phyloP scores from a whole-genome alignment of 768 basidiomycete genomes.

The Tubosaeta sp. region DNA sequence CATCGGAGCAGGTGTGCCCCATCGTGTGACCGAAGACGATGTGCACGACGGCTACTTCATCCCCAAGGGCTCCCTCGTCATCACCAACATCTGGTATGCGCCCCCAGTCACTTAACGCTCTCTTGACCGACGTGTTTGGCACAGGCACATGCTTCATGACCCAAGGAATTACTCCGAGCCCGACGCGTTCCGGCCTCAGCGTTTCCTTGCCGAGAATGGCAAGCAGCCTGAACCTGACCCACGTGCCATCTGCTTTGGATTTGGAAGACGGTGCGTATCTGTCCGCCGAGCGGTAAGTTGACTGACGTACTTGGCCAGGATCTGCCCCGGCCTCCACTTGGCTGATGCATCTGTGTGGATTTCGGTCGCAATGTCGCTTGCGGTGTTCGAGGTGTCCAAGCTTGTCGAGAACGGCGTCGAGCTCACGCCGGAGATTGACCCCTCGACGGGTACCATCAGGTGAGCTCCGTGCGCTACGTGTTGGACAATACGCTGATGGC shows the following conservation, averaged over 20 bases:
- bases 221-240: constrained; percentile 50
- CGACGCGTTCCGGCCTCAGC: constrained; percentile 53
- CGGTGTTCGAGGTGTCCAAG: constrained; percentile 46
- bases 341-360: constrained; percentile 50
- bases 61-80: constrained; percentile 39
- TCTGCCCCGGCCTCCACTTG: constrained; percentile 39
- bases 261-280: constrained; percentile 52
- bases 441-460: constrained; percentile 65
- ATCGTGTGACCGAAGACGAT: constrained; percentile 56
- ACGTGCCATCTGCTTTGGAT: constrained; percentile 62
- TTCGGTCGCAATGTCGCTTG: constrained; percentile 40
- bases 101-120: constrained; percentile 2
- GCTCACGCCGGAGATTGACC: constrained; percentile 51
- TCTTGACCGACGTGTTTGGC: neutral
- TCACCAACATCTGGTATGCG: constrained; percentile 23
- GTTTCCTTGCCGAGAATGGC: constrained; percentile 42
- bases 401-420: constrained; percentile 42
- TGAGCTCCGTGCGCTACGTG: constrained; percentile 12
- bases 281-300: neutral
- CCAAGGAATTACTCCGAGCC: constrained; percentile 47
- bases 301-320: constrained; percentile 10
- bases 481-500: constrained; percentile 1
- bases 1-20: constrained; percentile 33
- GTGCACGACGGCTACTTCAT: constrained; percentile 59
- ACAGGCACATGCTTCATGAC: constrained; percentile 32